A percentile compares a stretch with the other conserved stretches of the same genome.
phyloP scores from a whole-genome alignment of 2,329 filamentous ascomycete species.

The Talaromyces funiculosus region DNA sequence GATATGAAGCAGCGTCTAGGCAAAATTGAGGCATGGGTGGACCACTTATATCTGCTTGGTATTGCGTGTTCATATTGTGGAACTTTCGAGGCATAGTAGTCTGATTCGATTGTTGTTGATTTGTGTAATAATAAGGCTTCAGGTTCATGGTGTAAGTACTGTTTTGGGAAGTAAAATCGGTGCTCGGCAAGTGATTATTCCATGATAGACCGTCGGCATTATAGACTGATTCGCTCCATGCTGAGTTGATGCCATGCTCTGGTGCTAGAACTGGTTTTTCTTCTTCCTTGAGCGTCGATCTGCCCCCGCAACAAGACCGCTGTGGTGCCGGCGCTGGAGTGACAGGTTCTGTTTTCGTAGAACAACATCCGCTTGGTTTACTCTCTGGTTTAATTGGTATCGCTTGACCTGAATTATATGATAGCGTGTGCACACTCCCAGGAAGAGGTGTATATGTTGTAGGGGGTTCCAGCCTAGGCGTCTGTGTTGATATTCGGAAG shows the following conservation, averaged over 20 bases:
- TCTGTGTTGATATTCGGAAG: constrained; percentile 21
- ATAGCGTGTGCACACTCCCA: neutral
- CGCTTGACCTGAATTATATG: neutral
- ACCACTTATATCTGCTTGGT: neutral
- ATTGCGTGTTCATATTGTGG: neutral
- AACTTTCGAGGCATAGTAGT: neutral
- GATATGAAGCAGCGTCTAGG: constrained; percentile 14
- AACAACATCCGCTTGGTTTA: constrained; percentile 22
- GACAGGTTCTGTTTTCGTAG: constrained; percentile 15
- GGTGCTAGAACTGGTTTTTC: neutral
- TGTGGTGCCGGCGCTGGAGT: constrained; percentile 12
- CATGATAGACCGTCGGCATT: neutral
- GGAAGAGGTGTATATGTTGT: neutral
- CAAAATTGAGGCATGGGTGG: constrained; percentile 10
- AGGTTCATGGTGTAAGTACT: constrained; percentile 15
- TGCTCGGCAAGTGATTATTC: neutral
- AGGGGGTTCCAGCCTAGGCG: constrained; percentile 12
- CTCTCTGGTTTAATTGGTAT: neutral
- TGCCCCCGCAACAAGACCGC: constrained; percentile 28
- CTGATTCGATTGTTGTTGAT: constrained; percentile 13
- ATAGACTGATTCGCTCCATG: neutral
- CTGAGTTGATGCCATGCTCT: neutral
- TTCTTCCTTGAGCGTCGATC: neutral
- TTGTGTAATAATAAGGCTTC: constrained; percentile 19
- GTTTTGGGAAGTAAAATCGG: constrained; percentile 18